phyloP scores from a whole-genome alignment of 176 grass and related monocot species.

The Phoenix roebelenii region DNA sequence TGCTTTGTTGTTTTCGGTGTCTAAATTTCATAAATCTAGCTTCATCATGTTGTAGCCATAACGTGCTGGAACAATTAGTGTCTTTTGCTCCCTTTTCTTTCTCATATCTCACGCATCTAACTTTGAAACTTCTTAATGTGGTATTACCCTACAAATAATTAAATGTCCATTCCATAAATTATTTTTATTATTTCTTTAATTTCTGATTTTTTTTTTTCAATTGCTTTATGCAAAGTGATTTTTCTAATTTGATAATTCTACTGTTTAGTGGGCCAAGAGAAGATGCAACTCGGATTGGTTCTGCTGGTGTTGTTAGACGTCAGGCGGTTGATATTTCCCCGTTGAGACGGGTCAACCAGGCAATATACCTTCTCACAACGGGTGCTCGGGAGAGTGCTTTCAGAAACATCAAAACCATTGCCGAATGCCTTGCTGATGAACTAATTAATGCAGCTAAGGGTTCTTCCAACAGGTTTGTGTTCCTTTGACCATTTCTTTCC shows the following conservation, averaged over 20 bases:
- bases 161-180: too few species aligned
- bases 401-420: slow-evolving; percentile 17
- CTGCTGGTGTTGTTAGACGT: slow-evolving; percentile 13
- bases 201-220: neutral
- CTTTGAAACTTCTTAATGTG: too few species aligned
- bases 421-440: slow-evolving; percentile 13
- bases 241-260: too few species aligned
- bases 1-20: too few species aligned
- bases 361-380: slow-evolving; percentile 16
- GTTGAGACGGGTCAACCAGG: slow-evolving; percentile 12
- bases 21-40: too few species aligned
- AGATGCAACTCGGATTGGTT: slow-evolving; percentile 14
- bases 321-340: slow-evolving; percentile 17
- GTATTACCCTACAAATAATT: too few species aligned
- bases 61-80: too few species aligned
- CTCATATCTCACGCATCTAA: too few species aligned
- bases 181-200: neutral
- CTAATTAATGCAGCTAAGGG: slow-evolving; percentile 18
- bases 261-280: slow-evolving; percentile 6
- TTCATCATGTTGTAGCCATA: too few species aligned
- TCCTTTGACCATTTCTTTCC: too few species aligned
- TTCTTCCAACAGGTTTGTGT: slow-evolving; percentile 9
- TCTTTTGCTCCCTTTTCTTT: too few species aligned
- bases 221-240: neutral
- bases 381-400: slow-evolving; percentile 18